Percentiles rank a stretch among this genome's conserved stretches.
Evolutionary conservation across 2,329 filamentous ascomycete genomes (phyloP).

Genomic region (Tolypocladium amazonense): DNA sequence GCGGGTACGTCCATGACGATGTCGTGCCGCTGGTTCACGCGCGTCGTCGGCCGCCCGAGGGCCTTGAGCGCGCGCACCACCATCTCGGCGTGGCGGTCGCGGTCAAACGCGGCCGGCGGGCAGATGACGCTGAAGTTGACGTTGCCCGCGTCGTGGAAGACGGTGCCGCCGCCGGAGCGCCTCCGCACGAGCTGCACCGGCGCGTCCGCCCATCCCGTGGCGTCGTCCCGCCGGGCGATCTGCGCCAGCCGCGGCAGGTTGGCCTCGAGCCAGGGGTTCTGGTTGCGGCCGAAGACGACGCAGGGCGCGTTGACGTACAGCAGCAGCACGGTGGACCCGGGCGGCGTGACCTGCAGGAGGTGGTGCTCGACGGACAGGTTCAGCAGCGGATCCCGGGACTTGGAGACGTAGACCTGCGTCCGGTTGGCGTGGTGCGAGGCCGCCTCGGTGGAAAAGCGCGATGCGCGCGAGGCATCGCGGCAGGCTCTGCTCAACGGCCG

Average conservation of each 20-base stretch:
- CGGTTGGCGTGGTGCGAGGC: constrained; percentile 32
- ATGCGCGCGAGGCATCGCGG: background rate
- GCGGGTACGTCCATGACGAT: constrained; percentile 64
- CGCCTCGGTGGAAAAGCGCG: constrained; percentile 23
- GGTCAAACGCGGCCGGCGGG: constrained; percentile 64
- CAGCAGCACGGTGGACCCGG: constrained; percentile 68
- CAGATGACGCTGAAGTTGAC: constrained; percentile 92
- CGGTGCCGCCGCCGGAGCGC: constrained; percentile 79
- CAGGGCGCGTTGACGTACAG: constrained; percentile 82
- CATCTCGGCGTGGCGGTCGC: constrained; percentile 86
- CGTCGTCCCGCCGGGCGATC: constrained; percentile 10
- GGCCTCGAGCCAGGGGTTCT: constrained; percentile 94
- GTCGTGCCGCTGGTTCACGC: constrained; percentile 86
- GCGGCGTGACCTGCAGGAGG: constrained; percentile 63
- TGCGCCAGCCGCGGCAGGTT: constrained; percentile 53
- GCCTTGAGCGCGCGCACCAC: constrained; percentile 68
- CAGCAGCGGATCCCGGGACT: constrained; percentile 63
- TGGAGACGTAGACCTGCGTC: constrained; percentile 61
- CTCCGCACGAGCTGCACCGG: constrained; percentile 60
- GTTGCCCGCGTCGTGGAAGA: constrained; percentile 90
- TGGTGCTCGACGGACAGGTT: constrained; percentile 94
- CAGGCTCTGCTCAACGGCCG: background rate
- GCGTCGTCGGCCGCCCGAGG: constrained; percentile 46
- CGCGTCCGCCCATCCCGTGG: constrained; percentile 13
- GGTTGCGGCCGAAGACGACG: constrained; percentile 87